These are phyloP conservation scores for Serendipita indica DNA, from an alignment of 768 basidiomycete species.

Conservation along the genomic window DNA sequence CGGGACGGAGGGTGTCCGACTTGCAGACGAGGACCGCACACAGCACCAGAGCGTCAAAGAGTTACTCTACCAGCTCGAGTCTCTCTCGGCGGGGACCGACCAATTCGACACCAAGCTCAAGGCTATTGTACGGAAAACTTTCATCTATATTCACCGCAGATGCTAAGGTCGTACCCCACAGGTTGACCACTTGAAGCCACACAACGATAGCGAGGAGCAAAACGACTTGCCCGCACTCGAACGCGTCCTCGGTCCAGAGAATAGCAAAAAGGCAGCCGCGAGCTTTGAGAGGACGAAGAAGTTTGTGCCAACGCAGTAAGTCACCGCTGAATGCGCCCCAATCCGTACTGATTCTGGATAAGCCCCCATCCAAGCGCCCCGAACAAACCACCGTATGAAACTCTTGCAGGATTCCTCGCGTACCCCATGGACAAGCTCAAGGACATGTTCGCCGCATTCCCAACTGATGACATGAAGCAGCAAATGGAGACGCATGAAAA, in stretches of 20 bases:
- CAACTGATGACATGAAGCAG: conserved; percentile 37
- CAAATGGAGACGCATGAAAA: not conserved
- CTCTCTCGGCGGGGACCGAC: conserved; percentile 18
- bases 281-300: conserved; percentile 43
- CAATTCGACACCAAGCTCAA: conserved; percentile 29
- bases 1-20: conserved; percentile 33
- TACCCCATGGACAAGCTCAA: conserved; percentile 45
- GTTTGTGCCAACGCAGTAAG: conserved; percentile 45
- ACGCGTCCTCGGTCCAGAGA: conserved; percentile 26
- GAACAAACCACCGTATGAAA: conserved; percentile 47
- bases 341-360: not conserved
- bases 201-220: conserved; percentile 44
- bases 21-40: conserved; percentile 40
- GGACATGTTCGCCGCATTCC: conserved; percentile 41
- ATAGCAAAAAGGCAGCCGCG: conserved; percentile 31
- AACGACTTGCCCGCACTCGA: conserved; percentile 43
- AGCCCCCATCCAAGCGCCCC: conserved; percentile 40
- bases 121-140: not conserved
- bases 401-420: conserved; percentile 36
- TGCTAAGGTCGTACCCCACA: not conserved
- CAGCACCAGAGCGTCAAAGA: conserved; percentile 37
- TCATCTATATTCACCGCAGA: not conserved
- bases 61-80: conserved; percentile 34
- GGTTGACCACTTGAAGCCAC: conserved; percentile 35
- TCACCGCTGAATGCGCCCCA: conserved; percentile 1